Percentiles rank a stretch among this genome's conserved stretches.
These are phyloP conservation scores for Posidonia australis DNA, from an alignment of 106 monocot species.

Conservation along the genomic window DNA sequence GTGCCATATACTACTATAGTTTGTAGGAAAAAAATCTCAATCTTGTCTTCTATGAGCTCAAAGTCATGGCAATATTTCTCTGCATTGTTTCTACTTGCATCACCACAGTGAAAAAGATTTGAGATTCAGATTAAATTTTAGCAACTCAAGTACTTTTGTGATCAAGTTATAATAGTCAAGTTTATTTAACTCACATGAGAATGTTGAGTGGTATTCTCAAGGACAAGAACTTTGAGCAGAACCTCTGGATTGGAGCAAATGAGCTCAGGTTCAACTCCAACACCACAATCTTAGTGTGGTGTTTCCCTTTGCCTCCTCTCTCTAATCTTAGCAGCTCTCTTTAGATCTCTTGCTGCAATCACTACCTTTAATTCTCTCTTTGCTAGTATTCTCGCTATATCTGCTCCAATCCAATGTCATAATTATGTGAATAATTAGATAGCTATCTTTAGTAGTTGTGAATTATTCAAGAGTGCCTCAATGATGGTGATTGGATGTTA, in stretches of 20 bases:
- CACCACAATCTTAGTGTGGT: constrained; percentile 24
- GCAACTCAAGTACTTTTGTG: too few relatives aligned
- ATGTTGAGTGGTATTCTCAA: constrained; percentile 39
- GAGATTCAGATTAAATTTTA: too few relatives aligned
- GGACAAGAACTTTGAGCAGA: too few relatives aligned
- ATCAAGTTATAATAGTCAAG: too few relatives aligned
- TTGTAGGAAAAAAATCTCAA: too few relatives aligned
- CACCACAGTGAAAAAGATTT: too few relatives aligned
- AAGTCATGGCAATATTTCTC: constrained; percentile 29
- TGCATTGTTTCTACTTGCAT: constrained; percentile 62
- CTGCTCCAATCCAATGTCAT: constrained; percentile 35
- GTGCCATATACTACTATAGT: too few relatives aligned
- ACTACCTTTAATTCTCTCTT: constrained; percentile 35
- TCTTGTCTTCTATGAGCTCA: constrained; percentile 27
- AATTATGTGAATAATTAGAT: background rate
- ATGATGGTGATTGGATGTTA: too few relatives aligned
- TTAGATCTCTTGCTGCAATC: constrained; percentile 35
- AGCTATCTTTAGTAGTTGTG: background rate
- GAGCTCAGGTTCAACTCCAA: constrained; percentile 42
- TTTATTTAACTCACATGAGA: constrained; percentile 31
- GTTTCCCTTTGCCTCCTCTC: constrained; percentile 24
- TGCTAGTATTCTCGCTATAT: constrained; percentile 47
- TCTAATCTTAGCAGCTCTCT: constrained; percentile 28
- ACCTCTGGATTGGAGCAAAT: constrained; percentile 36
- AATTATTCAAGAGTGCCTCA: background rate